Conservation (phyloP, 371 early-diverging fungal species). For the Blyttiomyces sp. region DNA sequence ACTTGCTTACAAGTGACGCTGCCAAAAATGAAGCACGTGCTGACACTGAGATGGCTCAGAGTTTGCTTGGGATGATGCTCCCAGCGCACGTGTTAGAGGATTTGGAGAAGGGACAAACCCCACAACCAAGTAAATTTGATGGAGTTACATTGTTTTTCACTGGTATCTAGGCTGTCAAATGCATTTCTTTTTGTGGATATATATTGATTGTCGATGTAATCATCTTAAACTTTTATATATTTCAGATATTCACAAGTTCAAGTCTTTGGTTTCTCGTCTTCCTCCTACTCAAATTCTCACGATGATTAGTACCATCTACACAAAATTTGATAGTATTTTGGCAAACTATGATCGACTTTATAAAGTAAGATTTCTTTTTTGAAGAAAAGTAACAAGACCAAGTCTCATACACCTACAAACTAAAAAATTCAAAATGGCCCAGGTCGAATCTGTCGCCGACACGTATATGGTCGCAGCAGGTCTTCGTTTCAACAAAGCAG, state of each 20-base stretch:
- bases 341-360: constrained; percentile 19
- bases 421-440: neutral
- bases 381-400: neutral
- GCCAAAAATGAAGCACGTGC: constrained; percentile 4
- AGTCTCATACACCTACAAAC: neutral
- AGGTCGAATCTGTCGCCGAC: constrained; percentile 37
- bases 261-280: constrained; percentile 15
- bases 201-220: neutral
- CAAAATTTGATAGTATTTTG: constrained; percentile 29
- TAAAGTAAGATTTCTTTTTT: constrained; percentile 11
- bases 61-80: constrained; percentile 28
- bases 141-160: constrained; percentile 35
- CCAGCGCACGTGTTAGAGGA: constrained; percentile 33
- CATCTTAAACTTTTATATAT: neutral
- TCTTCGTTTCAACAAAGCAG: too few species aligned
- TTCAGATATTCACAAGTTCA: constrained; percentile 21
- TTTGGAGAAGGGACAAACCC: constrained; percentile 21
- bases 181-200: too few species aligned
- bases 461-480: constrained; percentile 34
- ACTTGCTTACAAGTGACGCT: constrained; percentile 6
- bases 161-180: constrained; percentile 26
- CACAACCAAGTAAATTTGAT: constrained; percentile 24
- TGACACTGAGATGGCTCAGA: constrained; percentile 14
- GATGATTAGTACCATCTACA: constrained; percentile 27
- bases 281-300: constrained; percentile 27